These are phyloP conservation scores for Neurospora sp. DNA, from an alignment of 2,329 filamentous ascomycete species.

Conservation along the genomic window DNA sequence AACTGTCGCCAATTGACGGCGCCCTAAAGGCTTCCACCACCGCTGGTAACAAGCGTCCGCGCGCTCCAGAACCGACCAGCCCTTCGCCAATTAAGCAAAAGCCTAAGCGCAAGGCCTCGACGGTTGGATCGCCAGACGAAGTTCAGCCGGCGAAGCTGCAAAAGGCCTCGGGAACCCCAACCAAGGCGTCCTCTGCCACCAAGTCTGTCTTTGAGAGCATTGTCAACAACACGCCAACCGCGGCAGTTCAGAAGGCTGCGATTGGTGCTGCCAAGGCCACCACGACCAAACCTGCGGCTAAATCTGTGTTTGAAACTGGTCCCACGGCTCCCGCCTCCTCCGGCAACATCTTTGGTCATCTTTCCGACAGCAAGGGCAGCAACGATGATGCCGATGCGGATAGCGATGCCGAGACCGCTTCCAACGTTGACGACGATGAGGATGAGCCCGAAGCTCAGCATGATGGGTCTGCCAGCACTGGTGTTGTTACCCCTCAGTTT, in stretches of 20 bases:
- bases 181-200: constrained; percentile 38
- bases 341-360: constrained; percentile 49
- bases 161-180: constrained; percentile 26
- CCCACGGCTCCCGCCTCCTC: constrained; percentile 25
- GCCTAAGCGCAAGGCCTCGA: constrained; percentile 40
- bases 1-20: constrained; percentile 30
- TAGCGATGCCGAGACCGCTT: constrained; percentile 14
- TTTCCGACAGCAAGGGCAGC: constrained; percentile 50
- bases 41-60: constrained; percentile 38
- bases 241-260: no score
- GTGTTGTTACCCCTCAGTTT: constrained; percentile 31
- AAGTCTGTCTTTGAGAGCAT: constrained; percentile 49
- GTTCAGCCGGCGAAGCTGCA: constrained; percentile 41
- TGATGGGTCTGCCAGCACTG: constrained; percentile 24
- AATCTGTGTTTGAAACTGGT: constrained; percentile 27
- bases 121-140: constrained; percentile 34
- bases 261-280: constrained; percentile 18
- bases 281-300: constrained; percentile 22
- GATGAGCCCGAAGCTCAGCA: constrained; percentile 32
- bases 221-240: constrained; percentile 35
- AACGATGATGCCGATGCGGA: constrained; percentile 34
- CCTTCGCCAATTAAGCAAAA: constrained; percentile 32
- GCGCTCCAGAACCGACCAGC: constrained; percentile 27
- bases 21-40: constrained; percentile 25
- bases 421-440: constrained; percentile 22